Evolutionary conservation across 495 filamentous ascomycete species (phyloP).

Genomic region (Gamarada debralockiae): DNA sequence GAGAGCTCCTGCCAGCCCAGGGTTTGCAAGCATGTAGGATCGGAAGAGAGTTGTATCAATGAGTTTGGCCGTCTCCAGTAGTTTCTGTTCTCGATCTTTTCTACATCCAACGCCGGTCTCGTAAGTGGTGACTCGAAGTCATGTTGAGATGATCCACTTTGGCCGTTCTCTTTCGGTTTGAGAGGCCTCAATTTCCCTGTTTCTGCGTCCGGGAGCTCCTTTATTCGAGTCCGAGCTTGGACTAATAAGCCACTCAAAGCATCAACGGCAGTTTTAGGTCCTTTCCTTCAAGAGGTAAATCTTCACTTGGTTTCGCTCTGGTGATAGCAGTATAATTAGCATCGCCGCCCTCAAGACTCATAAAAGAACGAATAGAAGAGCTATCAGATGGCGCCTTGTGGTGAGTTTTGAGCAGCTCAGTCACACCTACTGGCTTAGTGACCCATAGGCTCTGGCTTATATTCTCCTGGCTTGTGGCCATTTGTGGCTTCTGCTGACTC

Average conservation of each 20-base stretch:
- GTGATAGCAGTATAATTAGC: slow-evolving; percentile 45
- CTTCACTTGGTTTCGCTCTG: slow-evolving; percentile 30
- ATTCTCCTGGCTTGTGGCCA: slow-evolving; percentile 16
- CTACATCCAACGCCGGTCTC: slow-evolving; percentile 42
- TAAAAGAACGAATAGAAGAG: slow-evolving; percentile 62
- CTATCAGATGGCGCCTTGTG: slow-evolving; percentile 54
- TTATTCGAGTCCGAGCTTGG: slow-evolving; percentile 74
- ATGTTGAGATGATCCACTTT: slow-evolving; percentile 46
- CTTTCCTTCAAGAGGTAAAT: slow-evolving; percentile 62
- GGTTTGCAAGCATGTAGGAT: slow-evolving; percentile 85
- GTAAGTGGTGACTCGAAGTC: slow-evolving; percentile 44
- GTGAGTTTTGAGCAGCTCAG: slow-evolving; percentile 47
- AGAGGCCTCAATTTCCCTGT: slow-evolving; percentile 66
- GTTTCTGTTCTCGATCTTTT: slow-evolving; percentile 63
- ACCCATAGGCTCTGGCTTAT: slow-evolving; percentile 34
- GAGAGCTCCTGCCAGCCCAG: slow-evolving; percentile 78
- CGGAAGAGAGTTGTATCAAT: slow-evolving; percentile 94
- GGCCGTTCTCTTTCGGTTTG: slow-evolving; percentile 36
- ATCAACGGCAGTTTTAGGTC: slow-evolving; percentile 73
- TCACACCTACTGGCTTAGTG: slow-evolving; percentile 38
- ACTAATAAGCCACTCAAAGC: slow-evolving; percentile 84
- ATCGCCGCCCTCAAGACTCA: slow-evolving; percentile 43
- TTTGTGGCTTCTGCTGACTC: slow-evolving; percentile 40
- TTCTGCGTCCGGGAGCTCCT: slow-evolving; percentile 73
- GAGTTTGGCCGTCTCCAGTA: slow-evolving; percentile 70